Conservation (phyloP, 1,139 yeast genomes). For the Pichia inconspicua region DNA sequence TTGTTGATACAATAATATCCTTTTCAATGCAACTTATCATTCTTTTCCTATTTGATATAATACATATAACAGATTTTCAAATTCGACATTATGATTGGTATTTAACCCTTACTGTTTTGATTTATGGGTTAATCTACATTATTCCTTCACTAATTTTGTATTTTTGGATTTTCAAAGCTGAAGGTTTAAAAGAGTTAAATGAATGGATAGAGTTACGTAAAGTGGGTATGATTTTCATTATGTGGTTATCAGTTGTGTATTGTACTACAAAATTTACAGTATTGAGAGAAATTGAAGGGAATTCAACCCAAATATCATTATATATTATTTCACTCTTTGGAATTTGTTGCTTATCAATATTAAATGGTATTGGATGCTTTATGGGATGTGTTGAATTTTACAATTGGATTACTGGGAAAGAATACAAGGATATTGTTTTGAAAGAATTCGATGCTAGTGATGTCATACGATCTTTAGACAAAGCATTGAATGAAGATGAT, state of each 20-base stretch:
- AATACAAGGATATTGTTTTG: constrained; percentile 3
- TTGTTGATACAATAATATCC: constrained; percentile 22
- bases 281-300: constrained; percentile 5
- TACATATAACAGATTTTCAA: constrained; percentile 15
- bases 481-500: background rate
- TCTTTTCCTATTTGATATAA: constrained; percentile 24
- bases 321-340: constrained; percentile 44
- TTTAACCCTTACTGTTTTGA: constrained; percentile 18
- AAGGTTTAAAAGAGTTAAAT: background rate
- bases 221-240: background rate
- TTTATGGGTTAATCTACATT: constrained; percentile 20
- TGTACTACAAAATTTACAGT: constrained; percentile 4
- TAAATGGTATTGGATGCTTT: constrained; percentile 47
- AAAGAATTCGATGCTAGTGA: constrained; percentile 12
- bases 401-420: constrained; percentile 17
- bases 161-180: constrained; percentile 6
- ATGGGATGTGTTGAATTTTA: constrained; percentile 31
- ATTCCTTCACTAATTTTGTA: constrained; percentile 21
- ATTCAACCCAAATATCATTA: constrained; percentile 23
- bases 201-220: constrained; percentile 1
- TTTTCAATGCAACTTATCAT: constrained; percentile 22
- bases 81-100: constrained; percentile 23
- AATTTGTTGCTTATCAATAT: constrained; percentile 40
- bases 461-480: constrained; percentile 14
- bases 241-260: constrained; percentile 17